Evolutionary conservation across 2,329 filamentous ascomycete species (phyloP).

Genomic region (Pyricularia sp.): DNA sequence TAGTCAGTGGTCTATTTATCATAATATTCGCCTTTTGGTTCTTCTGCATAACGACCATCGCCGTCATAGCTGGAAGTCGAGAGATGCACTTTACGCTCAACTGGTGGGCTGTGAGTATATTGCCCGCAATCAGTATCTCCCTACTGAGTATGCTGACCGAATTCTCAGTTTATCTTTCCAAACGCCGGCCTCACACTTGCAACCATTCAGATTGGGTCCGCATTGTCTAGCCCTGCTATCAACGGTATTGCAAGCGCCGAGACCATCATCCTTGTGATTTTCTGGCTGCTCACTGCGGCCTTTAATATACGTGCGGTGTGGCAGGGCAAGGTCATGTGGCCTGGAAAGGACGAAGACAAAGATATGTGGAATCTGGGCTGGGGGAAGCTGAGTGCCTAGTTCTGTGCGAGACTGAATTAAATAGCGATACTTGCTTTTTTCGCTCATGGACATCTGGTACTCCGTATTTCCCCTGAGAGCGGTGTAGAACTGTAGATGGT

Average conservation of each 20-base stretch:
- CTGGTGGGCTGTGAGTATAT: background rate
- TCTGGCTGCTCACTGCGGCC: background rate
- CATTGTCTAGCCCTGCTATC: background rate
- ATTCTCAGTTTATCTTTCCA: background rate
- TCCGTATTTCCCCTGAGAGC: too few species aligned
- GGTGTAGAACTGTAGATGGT: too few species aligned
- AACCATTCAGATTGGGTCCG: background rate
- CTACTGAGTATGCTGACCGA: background rate
- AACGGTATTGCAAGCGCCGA: background rate
- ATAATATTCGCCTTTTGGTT: background rate
- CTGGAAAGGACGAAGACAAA: background rate
- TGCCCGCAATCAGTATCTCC: background rate
- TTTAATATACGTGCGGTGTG: background rate
- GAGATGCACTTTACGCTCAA: background rate
- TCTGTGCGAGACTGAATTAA: background rate
- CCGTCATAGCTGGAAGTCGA: background rate
- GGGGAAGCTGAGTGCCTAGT: background rate
- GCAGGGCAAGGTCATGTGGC: background rate
- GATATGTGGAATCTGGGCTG: background rate
- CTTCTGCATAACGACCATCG: background rate
- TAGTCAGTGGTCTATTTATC: background rate
- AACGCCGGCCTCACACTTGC: background rate
- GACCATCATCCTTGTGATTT: background rate
- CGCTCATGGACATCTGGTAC: background rate
- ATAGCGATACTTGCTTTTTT: background rate